Evolutionary conservation across 345 rosid species (phyloP).

Genomic region (Nasturtium officinale): DNA sequence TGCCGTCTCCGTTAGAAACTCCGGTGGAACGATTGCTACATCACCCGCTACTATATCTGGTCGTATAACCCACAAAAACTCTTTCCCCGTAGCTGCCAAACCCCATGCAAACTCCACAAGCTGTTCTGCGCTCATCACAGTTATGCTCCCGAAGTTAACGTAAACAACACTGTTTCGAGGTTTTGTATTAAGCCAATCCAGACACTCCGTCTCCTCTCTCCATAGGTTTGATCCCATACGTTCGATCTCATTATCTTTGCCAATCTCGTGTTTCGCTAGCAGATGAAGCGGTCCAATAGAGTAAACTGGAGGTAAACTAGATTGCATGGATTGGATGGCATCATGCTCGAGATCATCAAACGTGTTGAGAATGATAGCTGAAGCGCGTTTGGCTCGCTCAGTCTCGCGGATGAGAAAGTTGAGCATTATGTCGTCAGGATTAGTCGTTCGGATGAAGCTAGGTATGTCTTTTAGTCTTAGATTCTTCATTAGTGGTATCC

Average conservation of each 20-base stretch:
- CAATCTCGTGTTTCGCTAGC: constrained; percentile 26
- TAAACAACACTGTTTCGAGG: constrained; percentile 52
- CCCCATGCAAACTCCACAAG: constrained; percentile 64
- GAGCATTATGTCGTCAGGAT: constrained; percentile 41
- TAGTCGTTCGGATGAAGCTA: constrained; percentile 48
- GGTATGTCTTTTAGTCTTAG: constrained; percentile 55
- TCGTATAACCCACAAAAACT: constrained; percentile 60
- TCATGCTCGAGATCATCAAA: constrained; percentile 49
- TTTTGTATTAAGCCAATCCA: constrained; percentile 54
- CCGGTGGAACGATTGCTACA: constrained; percentile 45
- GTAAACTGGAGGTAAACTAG: constrained; percentile 48
- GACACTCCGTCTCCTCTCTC: constrained; percentile 52
- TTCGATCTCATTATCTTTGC: constrained; percentile 22
- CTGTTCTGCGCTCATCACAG: constrained; percentile 49
- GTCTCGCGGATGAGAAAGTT: not conserved
- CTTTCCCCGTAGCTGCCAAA: constrained; percentile 52
- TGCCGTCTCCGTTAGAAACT: constrained; percentile 44
- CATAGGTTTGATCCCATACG: constrained; percentile 51
- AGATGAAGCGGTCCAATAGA: constrained; percentile 52
- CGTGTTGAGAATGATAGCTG: constrained; percentile 56
- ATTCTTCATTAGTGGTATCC: constrained; percentile 52
- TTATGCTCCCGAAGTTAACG: constrained; percentile 64
- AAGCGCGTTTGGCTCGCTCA: constrained; percentile 40
- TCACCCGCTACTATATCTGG: constrained; percentile 57
- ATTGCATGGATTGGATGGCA: constrained; percentile 29